phyloP scores from a whole-genome alignment of 768 basidiomycete species.

The Tylopilus cervinicoccineus region DNA sequence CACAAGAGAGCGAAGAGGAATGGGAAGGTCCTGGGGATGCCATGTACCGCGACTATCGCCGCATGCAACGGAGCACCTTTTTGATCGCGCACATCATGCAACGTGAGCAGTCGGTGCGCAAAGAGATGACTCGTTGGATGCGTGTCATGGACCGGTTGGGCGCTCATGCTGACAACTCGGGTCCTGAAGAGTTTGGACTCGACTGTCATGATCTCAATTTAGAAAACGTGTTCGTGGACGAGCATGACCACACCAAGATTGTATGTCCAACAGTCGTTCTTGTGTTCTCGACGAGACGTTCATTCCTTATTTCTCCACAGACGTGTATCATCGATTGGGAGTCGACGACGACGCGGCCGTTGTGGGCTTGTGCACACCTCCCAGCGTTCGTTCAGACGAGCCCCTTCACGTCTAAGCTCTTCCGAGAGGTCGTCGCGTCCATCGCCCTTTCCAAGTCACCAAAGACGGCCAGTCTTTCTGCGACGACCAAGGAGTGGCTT shows the following conservation, averaged over 20 bases:
- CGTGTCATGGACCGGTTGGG: conserved; percentile 59
- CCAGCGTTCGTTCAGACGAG: conserved; percentile 78
- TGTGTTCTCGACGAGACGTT: too few species aligned
- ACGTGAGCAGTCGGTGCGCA: conserved; percentile 58
- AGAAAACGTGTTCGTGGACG: conserved; percentile 83
- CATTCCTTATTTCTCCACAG: conserved; percentile 33
- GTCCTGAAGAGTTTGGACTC: conserved; percentile 63
- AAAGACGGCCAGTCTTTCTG: conserved; percentile 32
- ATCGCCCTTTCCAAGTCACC: conserved; percentile 33
- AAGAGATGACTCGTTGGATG: conserved; percentile 73
- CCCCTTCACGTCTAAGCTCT: conserved; percentile 67
- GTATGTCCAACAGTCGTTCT: conserved; percentile 40
- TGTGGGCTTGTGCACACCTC: conserved; percentile 82
- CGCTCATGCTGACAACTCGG: conserved; percentile 28
- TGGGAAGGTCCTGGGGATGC: conserved; percentile 67
- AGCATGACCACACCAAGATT: conserved; percentile 59
- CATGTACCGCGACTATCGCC: conserved; percentile 81
- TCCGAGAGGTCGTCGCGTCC: conserved; percentile 58
- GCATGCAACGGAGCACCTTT: conserved; percentile 78
- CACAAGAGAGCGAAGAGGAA: conserved; percentile 77
- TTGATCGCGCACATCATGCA: conserved; percentile 64
- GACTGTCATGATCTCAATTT: conserved; percentile 85
- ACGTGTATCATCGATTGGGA: conserved; percentile 91
- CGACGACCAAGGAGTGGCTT: conserved; percentile 66
- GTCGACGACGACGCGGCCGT: conserved; percentile 80